These are phyloP conservation scores for Xylaria curta DNA, from an alignment of 495 filamentous ascomycete genomes.

Conservation along the genomic window DNA sequence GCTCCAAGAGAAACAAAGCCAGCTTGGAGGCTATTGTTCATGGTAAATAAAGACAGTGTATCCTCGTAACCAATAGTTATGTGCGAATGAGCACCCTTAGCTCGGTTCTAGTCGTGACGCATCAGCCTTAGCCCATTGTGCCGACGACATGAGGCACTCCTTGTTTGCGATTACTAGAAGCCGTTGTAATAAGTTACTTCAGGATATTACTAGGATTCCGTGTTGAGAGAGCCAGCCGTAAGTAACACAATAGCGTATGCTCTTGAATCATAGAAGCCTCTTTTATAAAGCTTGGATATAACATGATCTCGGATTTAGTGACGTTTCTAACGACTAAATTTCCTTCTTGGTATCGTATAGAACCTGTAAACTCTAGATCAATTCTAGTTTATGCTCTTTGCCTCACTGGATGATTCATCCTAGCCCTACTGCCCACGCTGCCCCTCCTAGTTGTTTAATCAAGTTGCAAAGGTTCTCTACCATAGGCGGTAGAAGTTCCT, in stretches of 20 bases:
- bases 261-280: background rate
- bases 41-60: background rate
- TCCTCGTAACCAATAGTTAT: no score
- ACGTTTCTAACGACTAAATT: background rate
- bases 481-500: conserved; percentile 46
- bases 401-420: background rate
- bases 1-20: background rate
- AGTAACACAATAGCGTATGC: background rate
- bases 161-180: background rate
- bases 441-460: conserved; percentile 59
- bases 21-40: background rate
- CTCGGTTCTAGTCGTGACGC: no score
- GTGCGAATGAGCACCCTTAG: no score
- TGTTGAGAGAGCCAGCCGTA: background rate
- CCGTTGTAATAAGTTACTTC: background rate
- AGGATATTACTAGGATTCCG: background rate
- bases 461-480: conserved; percentile 64
- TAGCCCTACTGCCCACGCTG: conserved; percentile 44
- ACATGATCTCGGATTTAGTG: background rate
- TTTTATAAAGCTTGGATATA: background rate
- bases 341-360: background rate
- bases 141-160: background rate
- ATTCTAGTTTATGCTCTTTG: background rate
- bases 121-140: no score
- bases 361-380: background rate